Base-by-base conservation (phyloP, 208 protist species). In the Leishmania turanica region DNA sequence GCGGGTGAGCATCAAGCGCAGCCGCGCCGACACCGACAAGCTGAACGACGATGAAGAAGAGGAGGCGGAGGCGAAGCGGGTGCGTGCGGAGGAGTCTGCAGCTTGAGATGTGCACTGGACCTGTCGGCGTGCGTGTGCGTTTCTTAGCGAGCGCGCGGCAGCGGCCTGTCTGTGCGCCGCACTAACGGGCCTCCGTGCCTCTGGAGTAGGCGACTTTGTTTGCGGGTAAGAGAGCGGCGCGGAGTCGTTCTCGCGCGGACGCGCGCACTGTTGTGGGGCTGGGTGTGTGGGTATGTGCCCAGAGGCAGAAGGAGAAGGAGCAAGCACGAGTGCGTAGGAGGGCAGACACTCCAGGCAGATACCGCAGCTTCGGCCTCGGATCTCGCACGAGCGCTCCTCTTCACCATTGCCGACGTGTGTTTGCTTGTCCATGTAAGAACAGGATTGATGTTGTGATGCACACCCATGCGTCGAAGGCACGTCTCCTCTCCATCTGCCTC, bases 1-100 rank as follows among this genome's bases (percentile, higher is more conserved):
- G 75, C 80, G 80, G 51, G 11, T 47, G 47, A 84, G 80, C 58
- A 19, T 86, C 70, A 80, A 78, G 78, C 66, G 77, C 54, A 31
- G 58, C 76, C 72, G 78, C 74, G 5, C 21, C 62, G 80, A 80
- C 72, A 7, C 13, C 54, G 80, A 80, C 62, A 78, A 77, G 49
- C 53, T 73, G n/a, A 58, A 78, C 13, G 70, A 83, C 68, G 60
- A 79, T 6, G 80, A 79, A 68, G 80, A 84, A 27, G 80, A 75
- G 66, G 79, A 82, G 27, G 72, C 73, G 7, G 83, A 87, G 31
- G 53, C 53, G 47, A 79, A 80, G 54, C 72, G 77, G n/a, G 24
- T 68, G 64, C 74, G 40, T 17, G 65, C 51, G 1, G 83, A 83
- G 54, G 78, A 77, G 71, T 49, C 74, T 4, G 77, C 78, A 8